A percentile compares a stretch with the other conserved stretches of the same genome.
phyloP scores from a whole-genome alignment of 225 moss, liverwort and hornwort genomes.

The Pseudisothecium myosuroides region DNA sequence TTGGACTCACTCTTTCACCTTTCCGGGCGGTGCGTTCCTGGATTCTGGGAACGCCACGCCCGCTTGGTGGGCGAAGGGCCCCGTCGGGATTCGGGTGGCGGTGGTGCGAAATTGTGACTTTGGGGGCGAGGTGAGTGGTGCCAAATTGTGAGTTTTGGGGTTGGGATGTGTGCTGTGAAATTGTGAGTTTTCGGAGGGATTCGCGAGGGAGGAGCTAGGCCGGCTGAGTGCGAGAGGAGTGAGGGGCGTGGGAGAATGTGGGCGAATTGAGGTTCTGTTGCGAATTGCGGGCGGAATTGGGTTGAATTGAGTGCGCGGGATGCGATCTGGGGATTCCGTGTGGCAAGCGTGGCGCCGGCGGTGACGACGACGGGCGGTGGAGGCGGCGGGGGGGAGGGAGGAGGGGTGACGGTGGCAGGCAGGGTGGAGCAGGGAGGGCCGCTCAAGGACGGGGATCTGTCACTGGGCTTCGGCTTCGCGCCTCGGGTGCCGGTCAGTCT shows the following conservation, averaged over 20 bases:
- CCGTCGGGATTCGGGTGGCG: not conserved
- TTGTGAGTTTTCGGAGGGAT: not conserved
- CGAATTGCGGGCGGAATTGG: conserved; percentile 4
- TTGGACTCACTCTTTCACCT: not conserved
- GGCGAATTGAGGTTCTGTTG: not conserved
- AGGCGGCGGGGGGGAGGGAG: conserved; percentile 24
- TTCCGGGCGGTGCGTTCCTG: conserved; percentile 36
- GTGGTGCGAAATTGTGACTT: not conserved
- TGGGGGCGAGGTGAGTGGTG: not conserved
- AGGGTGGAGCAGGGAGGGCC: conserved; percentile 47
- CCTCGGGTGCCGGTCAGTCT: conserved; percentile 30
- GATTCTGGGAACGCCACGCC: conserved; percentile 8
- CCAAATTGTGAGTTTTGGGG: not conserved
- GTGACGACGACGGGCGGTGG: conserved; percentile 26
- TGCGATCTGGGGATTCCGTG: conserved; percentile 21
- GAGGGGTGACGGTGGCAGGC: conserved; percentile 24
- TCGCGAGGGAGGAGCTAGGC: not conserved
- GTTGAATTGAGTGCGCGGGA: not conserved
- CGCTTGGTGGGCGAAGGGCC: not conserved
- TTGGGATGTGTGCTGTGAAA: not conserved
- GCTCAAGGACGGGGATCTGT: conserved; percentile 55
- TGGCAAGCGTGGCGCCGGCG: conserved; percentile 46
- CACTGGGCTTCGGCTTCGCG: conserved; percentile 47
- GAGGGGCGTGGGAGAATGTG: not conserved
- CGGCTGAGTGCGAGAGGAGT: not conserved